phyloP scores from a whole-genome alignment of 805 yeast species.

The Metschnikowia koreensis region DNA sequence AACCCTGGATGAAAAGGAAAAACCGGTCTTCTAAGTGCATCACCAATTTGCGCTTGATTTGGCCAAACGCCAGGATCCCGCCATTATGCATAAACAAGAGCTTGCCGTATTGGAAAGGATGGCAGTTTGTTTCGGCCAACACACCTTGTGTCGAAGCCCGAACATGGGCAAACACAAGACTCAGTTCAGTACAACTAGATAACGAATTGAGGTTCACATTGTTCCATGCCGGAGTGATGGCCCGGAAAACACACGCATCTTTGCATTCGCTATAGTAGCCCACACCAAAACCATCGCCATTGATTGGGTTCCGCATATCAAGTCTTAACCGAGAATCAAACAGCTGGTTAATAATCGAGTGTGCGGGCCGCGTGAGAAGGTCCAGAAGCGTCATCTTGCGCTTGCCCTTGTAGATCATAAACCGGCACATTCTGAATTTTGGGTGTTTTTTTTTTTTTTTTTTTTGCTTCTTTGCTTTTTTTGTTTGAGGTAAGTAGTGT shows the following conservation, averaged over 20 bases:
- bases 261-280: slow-evolving; percentile 69
- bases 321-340: slow-evolving; percentile 86
- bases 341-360: slow-evolving; percentile 93
- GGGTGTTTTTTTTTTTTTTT: neutral
- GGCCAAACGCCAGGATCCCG: slow-evolving; percentile 68
- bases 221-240: slow-evolving; percentile 98
- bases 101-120: slow-evolving; percentile 85
- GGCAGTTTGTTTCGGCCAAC: slow-evolving; percentile 92
- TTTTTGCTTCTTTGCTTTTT: neutral
- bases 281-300: slow-evolving; percentile 98
- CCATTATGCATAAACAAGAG: slow-evolving; percentile 98
- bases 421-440: slow-evolving; percentile 75
- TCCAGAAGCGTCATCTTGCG: slow-evolving; percentile 86
- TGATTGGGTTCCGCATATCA: slow-evolving; percentile 88
- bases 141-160: slow-evolving; percentile 96
- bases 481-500: too few relatives aligned
- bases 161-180: slow-evolving; percentile 89
- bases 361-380: slow-evolving; percentile 90
- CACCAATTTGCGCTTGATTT: slow-evolving; percentile 70
- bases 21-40: slow-evolving; percentile 76
- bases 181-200: slow-evolving; percentile 83
- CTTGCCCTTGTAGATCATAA: slow-evolving; percentile 85
- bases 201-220: slow-evolving; percentile 83
- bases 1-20: slow-evolving; percentile 80
- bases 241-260: slow-evolving; percentile 90